Base-by-base conservation (phyloP, 2,329 filamentous ascomycete genomes). In the Hysterium pulicare region DNA sequence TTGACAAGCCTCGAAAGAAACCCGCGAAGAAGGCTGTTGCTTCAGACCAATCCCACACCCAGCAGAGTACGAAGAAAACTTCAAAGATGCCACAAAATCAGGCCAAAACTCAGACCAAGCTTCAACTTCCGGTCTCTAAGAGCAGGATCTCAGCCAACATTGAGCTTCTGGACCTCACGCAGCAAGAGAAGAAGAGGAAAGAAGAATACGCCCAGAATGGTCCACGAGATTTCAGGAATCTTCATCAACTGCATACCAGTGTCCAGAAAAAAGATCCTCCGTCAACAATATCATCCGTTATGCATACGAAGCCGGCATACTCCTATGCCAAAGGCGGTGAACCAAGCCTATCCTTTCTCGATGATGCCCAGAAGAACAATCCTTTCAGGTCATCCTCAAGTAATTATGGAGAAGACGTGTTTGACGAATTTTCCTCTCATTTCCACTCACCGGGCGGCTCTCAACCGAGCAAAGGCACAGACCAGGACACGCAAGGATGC, bases 1-100 rank as follows among this genome's bases (percentile, higher is more conserved):
- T 86, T 15, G 80, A 86, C 26, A 87, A 82, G 48, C 82, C 79
- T 44, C 71, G 66, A 5, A 77, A 77, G 53, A 57, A 70, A 30
- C 51, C 63, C 33, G 47, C 30, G 8, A 43, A 50, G 23, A 68
- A 67, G 33, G 30, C 41, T 2, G 21, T 40, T 1, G 30, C 21
- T 24, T 50, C 52, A 8, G 44, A 49, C 5, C 33, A 46, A 16
- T 47, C 52, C 4, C 20, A 19, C 19, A 20, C 39, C 6, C 45
- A 48, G 23, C 16, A 16, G 16, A 26, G 10, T 2, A 15, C 35
- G 6, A 37, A 46, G 20, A 35, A 21, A 41, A 10, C 22, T 9
- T 13, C 23, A n/a, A 7, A 19, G n/a, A 16, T 10, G 19, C 11
- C 11, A 1, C 43, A 47, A 4, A 53, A 43, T 34, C 32, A 21